Evolutionary conservation across 176 grass and related monocot species (phyloP), one percentile per base, ranked within the genome.

Genomic region (Triticum urartu): DNA sequence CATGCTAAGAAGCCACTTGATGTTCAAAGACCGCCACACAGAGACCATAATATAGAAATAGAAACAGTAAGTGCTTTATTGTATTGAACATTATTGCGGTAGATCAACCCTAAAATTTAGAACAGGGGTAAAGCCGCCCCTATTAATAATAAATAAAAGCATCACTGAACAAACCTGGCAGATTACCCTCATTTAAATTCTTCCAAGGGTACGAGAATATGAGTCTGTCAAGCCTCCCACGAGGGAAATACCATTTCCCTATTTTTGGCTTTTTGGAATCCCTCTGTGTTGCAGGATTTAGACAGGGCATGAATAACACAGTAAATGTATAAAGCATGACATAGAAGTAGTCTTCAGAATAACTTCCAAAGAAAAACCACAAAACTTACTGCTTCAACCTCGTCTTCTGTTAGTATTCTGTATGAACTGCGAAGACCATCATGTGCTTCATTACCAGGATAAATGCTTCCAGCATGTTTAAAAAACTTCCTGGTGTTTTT

Each of bases 211-310:
- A 99, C 45, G 91, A 84, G 72, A 86, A 87, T 75, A 99, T 90
- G 38, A 99, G 91, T 48, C 87, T 92, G 62, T 99, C 94, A 67
- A 99, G 90, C 77, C 81, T 94, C 91, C 77, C 86, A 91, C 10
- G 90, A 88, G 93, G 93, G 83, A 99, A 99, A 88, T 99, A 99
- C 68, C 86, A 88, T 88, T 88, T 99, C 73, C 97, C 97, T 78
- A 97, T 76, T 83, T 87, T 83, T 72, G 92, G 97, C 77, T 80
- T 99, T 72, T 90, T 90, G 26, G 89, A 94, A 59, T 97, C 97
- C 81, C 97, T 89, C 94, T 99, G 88, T 79, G 72, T 88, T 52
- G 20, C 30, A 76, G 81, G 78, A 86, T 68, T 30, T 60, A 89
- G 66, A 52, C 8, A 85, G 62, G 50, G 61, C 43, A 82, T 83